Evolutionary conservation across 495 filamentous ascomycete species (phyloP).

Genomic region (Aspergillus hancockii): DNA sequence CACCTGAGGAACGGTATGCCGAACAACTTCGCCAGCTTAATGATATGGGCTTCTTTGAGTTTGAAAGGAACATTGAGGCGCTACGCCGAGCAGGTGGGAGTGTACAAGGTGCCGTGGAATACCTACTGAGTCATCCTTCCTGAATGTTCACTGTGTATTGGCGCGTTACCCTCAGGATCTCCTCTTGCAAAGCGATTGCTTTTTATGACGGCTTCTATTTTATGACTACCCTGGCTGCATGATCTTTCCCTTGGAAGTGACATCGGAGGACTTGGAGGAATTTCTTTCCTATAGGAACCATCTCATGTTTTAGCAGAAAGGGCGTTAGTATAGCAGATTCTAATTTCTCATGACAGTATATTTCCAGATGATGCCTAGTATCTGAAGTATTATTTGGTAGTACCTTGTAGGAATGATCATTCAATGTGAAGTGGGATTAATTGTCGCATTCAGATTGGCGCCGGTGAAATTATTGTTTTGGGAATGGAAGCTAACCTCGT

Average conservation of each 20-base stretch:
- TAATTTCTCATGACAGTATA: conserved; percentile 4
- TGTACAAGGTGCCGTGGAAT: conserved; percentile 92
- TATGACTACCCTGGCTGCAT: conserved; percentile 13
- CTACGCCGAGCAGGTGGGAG: conserved; percentile 87
- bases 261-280: conserved; percentile 5
- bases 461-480: background rate
- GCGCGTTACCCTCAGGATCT: conserved; percentile 3
- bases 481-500: background rate
- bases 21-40: conserved; percentile 91
- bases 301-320: conserved; percentile 13
- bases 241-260: conserved; percentile 8
- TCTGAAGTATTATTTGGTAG: background rate
- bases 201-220: conserved; percentile 9
- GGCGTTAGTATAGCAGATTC: conserved; percentile 6
- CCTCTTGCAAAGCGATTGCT: background rate
- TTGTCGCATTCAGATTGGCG: background rate
- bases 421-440: background rate
- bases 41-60: conserved; percentile 99
- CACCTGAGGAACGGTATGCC: conserved; percentile 91
- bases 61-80: conserved; percentile 88
- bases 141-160: conserved; percentile 14
- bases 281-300: conserved; percentile 12
- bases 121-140: conserved; percentile 50
- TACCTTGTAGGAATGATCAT: background rate
- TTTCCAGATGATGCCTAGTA: background rate